These are phyloP conservation scores for Xylaria sp. DNA, from an alignment of 2,329 filamentous ascomycete genomes.

Conservation along the genomic window DNA sequence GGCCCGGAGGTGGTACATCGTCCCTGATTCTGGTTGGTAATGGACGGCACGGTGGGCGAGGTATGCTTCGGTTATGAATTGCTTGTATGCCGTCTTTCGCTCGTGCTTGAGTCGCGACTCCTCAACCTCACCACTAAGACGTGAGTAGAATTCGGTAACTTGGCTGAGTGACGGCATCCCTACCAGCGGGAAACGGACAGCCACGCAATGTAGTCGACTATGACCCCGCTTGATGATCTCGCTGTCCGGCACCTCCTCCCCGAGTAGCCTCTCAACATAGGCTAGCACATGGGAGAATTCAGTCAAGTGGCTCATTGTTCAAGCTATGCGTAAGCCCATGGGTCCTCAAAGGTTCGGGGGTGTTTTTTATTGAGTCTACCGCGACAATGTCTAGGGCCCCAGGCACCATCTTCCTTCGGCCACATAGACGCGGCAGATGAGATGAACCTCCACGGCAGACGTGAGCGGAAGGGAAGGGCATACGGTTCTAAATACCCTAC, in stretches of 20 bases:
- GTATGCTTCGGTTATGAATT: slow-evolving; percentile 35
- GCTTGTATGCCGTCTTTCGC: slow-evolving; percentile 37
- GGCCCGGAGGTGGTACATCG: slow-evolving; percentile 32
- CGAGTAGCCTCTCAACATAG: slow-evolving; percentile 34
- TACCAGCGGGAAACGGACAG: slow-evolving; percentile 35
- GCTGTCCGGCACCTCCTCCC: slow-evolving; percentile 30
- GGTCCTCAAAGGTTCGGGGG: not conserved
- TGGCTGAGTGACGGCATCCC: slow-evolving; percentile 27
- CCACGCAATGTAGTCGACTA: slow-evolving; percentile 19
- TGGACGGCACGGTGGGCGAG: slow-evolving; percentile 36
- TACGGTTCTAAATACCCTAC: not conserved
- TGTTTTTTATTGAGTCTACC: not conserved
- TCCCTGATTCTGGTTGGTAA: slow-evolving; percentile 23
- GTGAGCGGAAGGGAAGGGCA: not conserved
- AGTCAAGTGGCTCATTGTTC: slow-evolving; percentile 34
- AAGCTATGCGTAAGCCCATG: not conserved
- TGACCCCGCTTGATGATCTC: slow-evolving; percentile 21
- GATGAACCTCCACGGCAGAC: not conserved
- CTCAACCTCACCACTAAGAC: slow-evolving; percentile 32
- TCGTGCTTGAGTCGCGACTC: slow-evolving; percentile 32
- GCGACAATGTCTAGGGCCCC: not conserved
- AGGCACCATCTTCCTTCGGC: not conserved
- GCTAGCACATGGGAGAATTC: slow-evolving; percentile 27
- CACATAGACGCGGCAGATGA: not conserved
- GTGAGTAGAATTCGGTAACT: slow-evolving; percentile 37